Percentiles rank a stretch among this genome's conserved stretches.
phyloP scores from a whole-genome alignment of 202 grass and related monocot species.

The Panicum hallii region DNA sequence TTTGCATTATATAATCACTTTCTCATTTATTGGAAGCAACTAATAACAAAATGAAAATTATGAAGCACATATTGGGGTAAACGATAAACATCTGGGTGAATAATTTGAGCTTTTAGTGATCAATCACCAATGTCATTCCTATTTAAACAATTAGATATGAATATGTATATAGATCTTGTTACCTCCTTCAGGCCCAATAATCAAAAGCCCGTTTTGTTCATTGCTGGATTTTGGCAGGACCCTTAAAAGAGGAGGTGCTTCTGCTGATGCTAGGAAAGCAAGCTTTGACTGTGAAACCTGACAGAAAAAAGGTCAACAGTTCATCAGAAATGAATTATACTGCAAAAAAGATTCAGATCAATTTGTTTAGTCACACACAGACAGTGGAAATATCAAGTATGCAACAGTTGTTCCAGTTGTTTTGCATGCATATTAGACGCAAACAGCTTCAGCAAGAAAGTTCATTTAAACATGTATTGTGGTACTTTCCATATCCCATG shows the following conservation, averaged over 20 bases:
- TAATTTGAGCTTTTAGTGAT: neutral
- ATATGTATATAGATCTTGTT: neutral
- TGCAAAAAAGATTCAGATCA: neutral
- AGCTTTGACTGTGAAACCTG: slow-evolving; percentile 78
- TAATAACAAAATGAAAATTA: neutral
- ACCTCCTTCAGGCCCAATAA: slow-evolving; percentile 98
- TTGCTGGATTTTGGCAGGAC: slow-evolving; percentile 51
- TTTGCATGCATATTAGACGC: neutral
- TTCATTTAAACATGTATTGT: neutral
- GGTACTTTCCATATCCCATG: neutral
- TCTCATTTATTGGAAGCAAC: neutral
- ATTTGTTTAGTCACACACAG: neutral
- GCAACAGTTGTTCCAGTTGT: neutral
- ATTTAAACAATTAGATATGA: slow-evolving; percentile 29
- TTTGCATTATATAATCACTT: neutral
- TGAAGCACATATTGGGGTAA: neutral
- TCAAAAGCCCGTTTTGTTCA: slow-evolving; percentile 71
- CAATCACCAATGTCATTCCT: neutral
- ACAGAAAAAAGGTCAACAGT: neutral
- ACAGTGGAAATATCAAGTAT: neutral
- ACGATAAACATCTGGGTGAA: neutral
- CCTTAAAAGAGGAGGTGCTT: slow-evolving; percentile 75
- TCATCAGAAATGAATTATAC: neutral
- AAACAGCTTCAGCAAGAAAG: neutral
- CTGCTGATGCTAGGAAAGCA: slow-evolving; percentile 85